Percentiles rank a stretch among this genome's conserved stretches.
Conservation (phyloP, 108 stramenopile genomes). For the Epithemia pelagica region DNA sequence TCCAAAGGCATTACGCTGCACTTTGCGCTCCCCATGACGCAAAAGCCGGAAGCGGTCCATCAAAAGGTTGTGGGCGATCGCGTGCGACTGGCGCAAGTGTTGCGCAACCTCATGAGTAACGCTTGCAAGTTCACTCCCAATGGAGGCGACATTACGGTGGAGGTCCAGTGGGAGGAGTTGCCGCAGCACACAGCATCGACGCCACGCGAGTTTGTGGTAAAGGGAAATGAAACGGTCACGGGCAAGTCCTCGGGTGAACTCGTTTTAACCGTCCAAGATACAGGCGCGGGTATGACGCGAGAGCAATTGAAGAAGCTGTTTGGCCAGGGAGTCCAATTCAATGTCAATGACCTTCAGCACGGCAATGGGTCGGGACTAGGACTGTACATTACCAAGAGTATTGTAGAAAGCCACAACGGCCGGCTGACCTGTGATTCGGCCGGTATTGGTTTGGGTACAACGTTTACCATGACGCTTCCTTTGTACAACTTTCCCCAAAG, state of each 20-base stretch:
- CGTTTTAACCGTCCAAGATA: too few relatives aligned
- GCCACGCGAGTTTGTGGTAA: too few relatives aligned
- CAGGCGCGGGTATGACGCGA: slow-evolving; percentile 43
- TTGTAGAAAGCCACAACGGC: slow-evolving; percentile 50
- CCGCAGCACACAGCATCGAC: too few relatives aligned
- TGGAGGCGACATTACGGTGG: background rate
- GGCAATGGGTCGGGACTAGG: slow-evolving; percentile 64
- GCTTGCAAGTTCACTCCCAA: slow-evolving; percentile 47
- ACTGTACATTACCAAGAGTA: slow-evolving; percentile 50
- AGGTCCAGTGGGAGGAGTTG: too few relatives aligned
- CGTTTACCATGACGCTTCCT: slow-evolving; percentile 41
- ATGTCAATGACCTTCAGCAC: slow-evolving; percentile 49
- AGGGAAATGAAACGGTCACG: too few relatives aligned
- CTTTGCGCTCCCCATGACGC: background rate
- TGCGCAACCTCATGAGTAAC: slow-evolving; percentile 51
- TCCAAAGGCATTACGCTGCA: background rate
- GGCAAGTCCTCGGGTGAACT: too few relatives aligned
- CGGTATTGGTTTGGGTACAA: slow-evolving; percentile 39
- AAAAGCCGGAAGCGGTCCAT: background rate
- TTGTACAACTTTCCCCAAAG: slow-evolving; percentile 18
- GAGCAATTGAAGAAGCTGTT: slow-evolving; percentile 40
- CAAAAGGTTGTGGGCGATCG: slow-evolving; percentile 34
- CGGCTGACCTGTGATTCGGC: slow-evolving; percentile 26
- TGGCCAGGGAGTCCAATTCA: slow-evolving; percentile 51
- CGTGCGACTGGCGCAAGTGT: slow-evolving; percentile 29